These are phyloP conservation scores for Adenanthera pavonina DNA, from an alignment of 306 rosid genomes.

Conservation along the genomic window DNA sequence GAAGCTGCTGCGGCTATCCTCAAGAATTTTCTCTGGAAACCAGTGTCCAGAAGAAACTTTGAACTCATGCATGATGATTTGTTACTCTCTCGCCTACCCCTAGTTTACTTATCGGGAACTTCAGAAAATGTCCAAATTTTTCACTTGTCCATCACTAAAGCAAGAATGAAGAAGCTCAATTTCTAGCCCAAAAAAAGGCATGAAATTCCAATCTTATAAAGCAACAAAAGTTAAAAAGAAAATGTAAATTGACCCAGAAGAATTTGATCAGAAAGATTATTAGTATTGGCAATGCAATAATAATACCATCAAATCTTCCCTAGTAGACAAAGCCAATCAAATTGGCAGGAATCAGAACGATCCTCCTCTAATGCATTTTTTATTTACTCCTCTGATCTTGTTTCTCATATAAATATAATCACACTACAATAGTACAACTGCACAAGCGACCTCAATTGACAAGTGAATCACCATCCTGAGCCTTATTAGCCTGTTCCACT, in stretches of 20 bases:
- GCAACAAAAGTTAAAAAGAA: background rate
- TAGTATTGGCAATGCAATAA: background rate
- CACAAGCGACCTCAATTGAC: background rate
- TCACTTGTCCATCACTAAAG: too few species aligned
- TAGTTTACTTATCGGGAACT: background rate
- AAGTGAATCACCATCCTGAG: background rate
- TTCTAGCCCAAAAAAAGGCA: background rate
- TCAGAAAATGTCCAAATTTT: background rate
- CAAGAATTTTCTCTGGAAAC: background rate
- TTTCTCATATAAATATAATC: background rate
- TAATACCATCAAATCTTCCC: background rate
- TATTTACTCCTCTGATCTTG: slow-evolving; percentile 6
- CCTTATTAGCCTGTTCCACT: background rate
- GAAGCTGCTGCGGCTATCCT: background rate
- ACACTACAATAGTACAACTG: background rate
- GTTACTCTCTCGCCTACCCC: background rate
- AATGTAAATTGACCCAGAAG: too few species aligned
- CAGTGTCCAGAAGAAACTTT: background rate
- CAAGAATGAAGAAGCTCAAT: too few species aligned
- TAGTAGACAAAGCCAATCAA: background rate
- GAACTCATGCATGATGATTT: background rate
- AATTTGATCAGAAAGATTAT: too few species aligned
- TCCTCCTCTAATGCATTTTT: slow-evolving; percentile 3
- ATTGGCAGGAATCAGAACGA: slow-evolving; percentile 21
- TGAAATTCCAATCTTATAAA: background rate